Evolutionary conservation across 2,329 filamentous ascomycete species (phyloP), one percentile per base, ranked within the genome.

Genomic region (Xylaria digitata): DNA sequence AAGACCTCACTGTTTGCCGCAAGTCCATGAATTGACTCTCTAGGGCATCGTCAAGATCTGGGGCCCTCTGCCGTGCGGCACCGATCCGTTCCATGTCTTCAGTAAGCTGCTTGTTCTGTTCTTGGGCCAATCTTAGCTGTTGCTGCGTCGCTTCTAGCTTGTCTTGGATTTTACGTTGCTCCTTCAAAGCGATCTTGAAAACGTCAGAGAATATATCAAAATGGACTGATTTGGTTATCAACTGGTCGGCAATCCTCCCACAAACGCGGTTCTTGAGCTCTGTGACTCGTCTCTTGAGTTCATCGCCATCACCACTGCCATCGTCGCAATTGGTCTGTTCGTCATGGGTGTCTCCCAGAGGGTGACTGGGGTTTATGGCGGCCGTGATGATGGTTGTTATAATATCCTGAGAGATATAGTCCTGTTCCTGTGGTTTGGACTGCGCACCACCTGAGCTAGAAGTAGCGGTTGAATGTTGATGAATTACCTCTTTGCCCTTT

Each of bases 61-160:
- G 34, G 7, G 43, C 56, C 26, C 13, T 55, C 17, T 50, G 49
- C 7, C 32, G 49, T 15, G n/a, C 13, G 3, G 19, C 11, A 0
- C 23, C 34, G 3, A 50, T 50, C 17, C 3, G 43, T 23, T 61
- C 49, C 2, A 65, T n/a, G 34, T 65, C 63, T 13, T 61, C 32
- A 5, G 9, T 1, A 17, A 61, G 56, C 17, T 23, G 40, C 17
- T n/a, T 2, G 19, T 17, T 21, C 1, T 49, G 21, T 23, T 21
- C 5, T 19, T 53, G 48, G 15, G 34, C 32, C 2, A 2, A 23
- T 13, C 54, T 34, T 6, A 59, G 7, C 15, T 19, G 1, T 52
- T 9, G 5, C 2, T 23, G 50, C 15, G 6, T 3, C 5, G 9
- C 32, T 21, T 40, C n/a, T 15, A 19, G 8, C 34, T 26, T 2